These are phyloP conservation scores for Perilla frutescens DNA, from an alignment of 257 asterid species.

Conservation along the genomic window DNA sequence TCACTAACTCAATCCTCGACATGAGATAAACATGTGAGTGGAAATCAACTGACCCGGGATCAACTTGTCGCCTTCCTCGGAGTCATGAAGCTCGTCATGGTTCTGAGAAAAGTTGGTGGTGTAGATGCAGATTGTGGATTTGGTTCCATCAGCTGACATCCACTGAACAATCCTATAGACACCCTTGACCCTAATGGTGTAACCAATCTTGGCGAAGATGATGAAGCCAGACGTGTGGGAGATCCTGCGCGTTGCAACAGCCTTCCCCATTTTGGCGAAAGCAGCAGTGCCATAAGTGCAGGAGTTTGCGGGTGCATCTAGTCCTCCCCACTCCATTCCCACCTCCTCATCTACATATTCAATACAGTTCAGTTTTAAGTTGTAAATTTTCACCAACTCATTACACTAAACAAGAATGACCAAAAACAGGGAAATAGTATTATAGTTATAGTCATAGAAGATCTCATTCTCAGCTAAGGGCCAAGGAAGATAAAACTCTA, in stretches of 20 bases:
- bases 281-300: background rate
- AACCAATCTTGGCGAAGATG: slow-evolving; percentile 39
- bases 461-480: background rate
- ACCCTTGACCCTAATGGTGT: slow-evolving; percentile 37
- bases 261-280: background rate
- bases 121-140: slow-evolving; percentile 31
- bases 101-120: slow-evolving; percentile 40
- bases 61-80: slow-evolving; percentile 39
- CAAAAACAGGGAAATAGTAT: background rate
- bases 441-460: too few relatives aligned
- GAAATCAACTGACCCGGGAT: slow-evolving; percentile 46
- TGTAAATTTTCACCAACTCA: too few relatives aligned
- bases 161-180: slow-evolving; percentile 24
- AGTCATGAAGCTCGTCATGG: slow-evolving; percentile 38
- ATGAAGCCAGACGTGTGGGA: slow-evolving; percentile 38
- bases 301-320: background rate
- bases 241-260: slow-evolving; percentile 8
- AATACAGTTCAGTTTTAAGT: background rate
- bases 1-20: too few relatives aligned
- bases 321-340: background rate
- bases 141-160: slow-evolving; percentile 44
- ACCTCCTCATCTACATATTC: background rate
- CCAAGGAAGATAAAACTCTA: too few relatives aligned
- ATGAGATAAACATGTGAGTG: background rate
- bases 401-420: too few relatives aligned